These are phyloP conservation scores for Metarhizium album DNA, from an alignment of 2,329 filamentous ascomycete species.

Conservation along the genomic window DNA sequence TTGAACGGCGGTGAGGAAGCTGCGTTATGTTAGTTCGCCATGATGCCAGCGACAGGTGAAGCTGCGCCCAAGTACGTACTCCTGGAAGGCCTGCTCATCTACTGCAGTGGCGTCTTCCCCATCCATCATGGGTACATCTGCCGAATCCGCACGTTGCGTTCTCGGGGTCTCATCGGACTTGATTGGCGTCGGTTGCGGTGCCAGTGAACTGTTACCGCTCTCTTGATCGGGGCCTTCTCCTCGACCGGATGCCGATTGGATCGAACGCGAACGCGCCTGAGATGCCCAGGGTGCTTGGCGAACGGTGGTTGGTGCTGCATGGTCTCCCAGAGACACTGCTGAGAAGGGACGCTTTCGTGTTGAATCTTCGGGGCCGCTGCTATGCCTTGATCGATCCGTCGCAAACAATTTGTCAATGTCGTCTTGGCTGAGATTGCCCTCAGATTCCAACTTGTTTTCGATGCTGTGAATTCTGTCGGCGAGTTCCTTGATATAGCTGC, in stretches of 20 bases:
- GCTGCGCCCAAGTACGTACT: slow-evolving; percentile 24
- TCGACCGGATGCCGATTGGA: slow-evolving; percentile 28
- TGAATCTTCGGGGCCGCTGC: slow-evolving; percentile 18
- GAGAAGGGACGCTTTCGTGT: slow-evolving; percentile 37
- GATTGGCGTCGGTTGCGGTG: slow-evolving; percentile 32
- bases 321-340: slow-evolving; percentile 33
- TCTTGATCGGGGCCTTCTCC: slow-evolving; percentile 19
- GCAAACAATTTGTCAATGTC: slow-evolving; percentile 33
- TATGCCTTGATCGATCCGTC: slow-evolving; percentile 21
- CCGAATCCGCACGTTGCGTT: slow-evolving; percentile 22
- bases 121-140: slow-evolving; percentile 23
- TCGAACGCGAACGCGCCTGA: slow-evolving; percentile 34
- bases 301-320: slow-evolving; percentile 27
- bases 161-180: slow-evolving; percentile 27
- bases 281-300: slow-evolving; percentile 37
- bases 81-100: slow-evolving; percentile 34
- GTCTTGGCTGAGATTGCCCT: slow-evolving; percentile 32
- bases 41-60: not conserved
- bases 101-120: slow-evolving; percentile 11
- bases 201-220: slow-evolving; percentile 32
- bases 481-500: slow-evolving; percentile 80
- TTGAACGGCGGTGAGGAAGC: slow-evolving; percentile 55
- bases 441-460: slow-evolving; percentile 61
- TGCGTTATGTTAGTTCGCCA: slow-evolving; percentile 15
- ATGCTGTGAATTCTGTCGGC: slow-evolving; percentile 75